Percentiles rank a stretch among this genome's conserved stretches.
Conservation (phyloP, 176 grass and related monocot species). For the Triticum dicoccoides region DNA sequence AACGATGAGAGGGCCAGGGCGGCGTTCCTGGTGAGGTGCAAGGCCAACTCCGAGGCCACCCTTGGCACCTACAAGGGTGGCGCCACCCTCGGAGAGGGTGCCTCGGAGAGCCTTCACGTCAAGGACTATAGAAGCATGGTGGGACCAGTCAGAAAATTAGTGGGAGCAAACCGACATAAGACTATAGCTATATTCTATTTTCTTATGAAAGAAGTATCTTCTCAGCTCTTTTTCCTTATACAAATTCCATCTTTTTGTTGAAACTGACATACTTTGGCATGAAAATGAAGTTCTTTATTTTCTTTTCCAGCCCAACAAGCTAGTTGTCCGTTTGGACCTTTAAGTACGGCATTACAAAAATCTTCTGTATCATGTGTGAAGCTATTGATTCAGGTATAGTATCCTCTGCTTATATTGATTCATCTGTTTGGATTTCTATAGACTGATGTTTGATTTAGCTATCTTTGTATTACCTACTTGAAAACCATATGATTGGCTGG, state of each 20-base stretch:
- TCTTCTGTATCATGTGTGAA: too few species aligned
- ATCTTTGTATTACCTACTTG: neutral
- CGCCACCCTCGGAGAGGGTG: constrained; percentile 46
- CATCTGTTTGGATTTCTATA: neutral
- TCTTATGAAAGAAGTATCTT: too few species aligned
- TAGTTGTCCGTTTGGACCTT: neutral
- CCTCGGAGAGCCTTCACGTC: constrained; percentile 81
- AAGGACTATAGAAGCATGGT: constrained; percentile 22
- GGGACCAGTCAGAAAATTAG: neutral
- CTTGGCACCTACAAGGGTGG: constrained; percentile 88
- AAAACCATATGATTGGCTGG: neutral
- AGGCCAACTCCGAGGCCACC: constrained; percentile 91
- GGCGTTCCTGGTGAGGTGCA: constrained; percentile 76
- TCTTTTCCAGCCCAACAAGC: neutral
- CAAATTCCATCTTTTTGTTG: neutral
- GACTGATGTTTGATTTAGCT: neutral
- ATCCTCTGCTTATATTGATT: neutral
- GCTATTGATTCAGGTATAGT: constrained; percentile 10
- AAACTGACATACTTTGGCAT: neutral
- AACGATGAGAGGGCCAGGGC: constrained; percentile 64
- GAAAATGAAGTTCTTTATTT: neutral
- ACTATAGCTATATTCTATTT: too few species aligned
- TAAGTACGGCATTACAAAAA: neutral
- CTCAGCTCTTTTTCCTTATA: neutral
- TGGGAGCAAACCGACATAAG: neutral